Evolutionary conservation across 352 stramenopile species (phyloP), one percentile per base, ranked within the genome.

Genomic region (Pythium utonaiense): DNA sequence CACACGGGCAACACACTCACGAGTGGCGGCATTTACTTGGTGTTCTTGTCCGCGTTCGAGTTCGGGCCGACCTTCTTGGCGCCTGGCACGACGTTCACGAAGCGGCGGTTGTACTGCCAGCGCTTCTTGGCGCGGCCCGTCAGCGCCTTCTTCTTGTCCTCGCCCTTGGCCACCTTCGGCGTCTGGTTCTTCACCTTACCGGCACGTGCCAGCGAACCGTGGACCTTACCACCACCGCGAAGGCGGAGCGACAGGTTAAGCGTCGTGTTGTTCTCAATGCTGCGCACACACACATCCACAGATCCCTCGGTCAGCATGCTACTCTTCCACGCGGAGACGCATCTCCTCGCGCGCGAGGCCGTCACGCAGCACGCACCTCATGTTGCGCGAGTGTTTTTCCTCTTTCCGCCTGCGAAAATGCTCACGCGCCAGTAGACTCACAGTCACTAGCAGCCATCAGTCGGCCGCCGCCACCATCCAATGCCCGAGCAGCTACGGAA

Each of bases 161-260:
- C 97, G 83, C 98, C 81, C 79, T 97, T 98, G 77, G 98, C 93
- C 42, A 99, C 96, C 94, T 99, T 99, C 70, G 97, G 98, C 49
- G 98, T 99, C 85, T 99, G 97, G 74, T 96, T 96, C 89, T 99
- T 99, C 47, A 99, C 97, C 89, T 99, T 99, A 96, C 98, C 98
- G 79, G 98, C 98, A 98, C 98, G 98, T 83, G 98, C 97, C 71
- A 99, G 84, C 70, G 97, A 99, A 94, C 97, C 97, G 95, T 99
- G 98, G 77, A 99, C 97, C 91, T 99, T 99, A 83, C 95, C 96
- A 91, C 86, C 86, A 86, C 86, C 86, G 61, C 95, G 90, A 52
- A 98, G 88, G 69, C 96, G 89, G 36, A 99, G 80, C 58, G 98
- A 96, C 66, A 99, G 73, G 83, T 98, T 95, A 50, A 99, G 80